phyloP scores from a whole-genome alignment of 345 rosid species.

The Angophora floribunda region DNA sequence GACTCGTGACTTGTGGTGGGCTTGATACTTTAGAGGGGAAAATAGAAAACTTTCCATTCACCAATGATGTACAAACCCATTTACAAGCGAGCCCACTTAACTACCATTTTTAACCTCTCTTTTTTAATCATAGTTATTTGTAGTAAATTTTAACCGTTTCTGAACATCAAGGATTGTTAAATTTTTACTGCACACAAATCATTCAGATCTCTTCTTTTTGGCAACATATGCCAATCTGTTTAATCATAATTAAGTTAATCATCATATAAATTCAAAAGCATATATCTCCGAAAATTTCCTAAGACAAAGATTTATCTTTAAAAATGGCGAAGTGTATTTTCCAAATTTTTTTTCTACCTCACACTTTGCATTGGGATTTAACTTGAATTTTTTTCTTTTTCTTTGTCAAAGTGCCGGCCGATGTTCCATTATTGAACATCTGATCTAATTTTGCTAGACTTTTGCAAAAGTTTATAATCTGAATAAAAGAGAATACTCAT shows the following conservation, averaged over 20 bases:
- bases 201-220: background rate
- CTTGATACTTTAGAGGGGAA: background rate
- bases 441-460: background rate
- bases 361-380: background rate
- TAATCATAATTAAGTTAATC: background rate
- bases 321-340: background rate
- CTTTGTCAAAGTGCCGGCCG: background rate
- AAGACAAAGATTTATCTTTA: background rate
- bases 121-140: background rate
- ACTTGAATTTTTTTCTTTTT: background rate
- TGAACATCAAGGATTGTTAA: background rate
- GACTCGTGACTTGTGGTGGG: background rate
- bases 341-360: background rate
- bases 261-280: background rate
- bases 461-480: background rate
- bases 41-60: background rate
- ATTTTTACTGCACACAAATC: background rate
- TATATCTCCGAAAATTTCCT: background rate
- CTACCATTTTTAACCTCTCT: background rate
- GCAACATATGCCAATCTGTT: background rate
- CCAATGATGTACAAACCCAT: background rate
- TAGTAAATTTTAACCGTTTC: background rate
- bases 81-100: background rate
- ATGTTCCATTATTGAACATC: background rate
- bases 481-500: background rate